Base-by-base conservation (phyloP, 495 filamentous ascomycete species). In the Baudoinia panamericana region DNA sequence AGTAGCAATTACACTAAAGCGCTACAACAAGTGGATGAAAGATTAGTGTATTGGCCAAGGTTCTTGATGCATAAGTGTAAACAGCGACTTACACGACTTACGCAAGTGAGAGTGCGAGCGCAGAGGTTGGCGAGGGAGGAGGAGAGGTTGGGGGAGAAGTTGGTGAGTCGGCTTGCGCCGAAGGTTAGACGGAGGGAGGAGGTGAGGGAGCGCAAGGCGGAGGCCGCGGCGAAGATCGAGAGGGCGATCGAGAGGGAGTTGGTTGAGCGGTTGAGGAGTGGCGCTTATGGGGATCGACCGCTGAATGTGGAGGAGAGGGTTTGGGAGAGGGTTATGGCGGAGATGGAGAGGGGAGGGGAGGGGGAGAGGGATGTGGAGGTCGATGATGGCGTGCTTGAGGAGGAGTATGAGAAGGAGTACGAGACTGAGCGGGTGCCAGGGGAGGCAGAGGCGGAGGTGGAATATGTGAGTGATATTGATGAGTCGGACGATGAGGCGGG, bases 11-110 rank as follows among this genome's bases (percentile, higher is more conserved):
- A 97, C 61, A 73, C 76, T 29, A 76, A 81, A 46, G 92, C 90
- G 0, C 72, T 96, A 16, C 70, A 76, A 41, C 86, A 93, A 57
- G 77, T 97, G 50, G 92, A 96, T 55, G 72, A 82, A 46, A 71
- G 80, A 8, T 71, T 97, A 34, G 80, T 85, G 52, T 95, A 93
- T 72, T 96, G 85, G 79, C 90, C 90, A 20, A 93, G 94, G 56
- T 93, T 93, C 60, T 64, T 95, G 45, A 63, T 84, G 35, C 92
- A 96, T 66, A 93, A 93, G 63, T 93, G 86, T 75, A 97, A 97
- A 66, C 90, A 97, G 65, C 80, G 90, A 45, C 72, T 97, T 18
- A 97, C 90, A 15, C 72, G 90, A 33, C 68, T 97, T 55, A 92
- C 85, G 28, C 92, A 96, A 65, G 92, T 97, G 7, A 76, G 75